Evolutionary conservation across 257 asterid genomes (phyloP), one percentile per base, ranked within the genome.

Genomic region (Solanum virginianum): DNA sequence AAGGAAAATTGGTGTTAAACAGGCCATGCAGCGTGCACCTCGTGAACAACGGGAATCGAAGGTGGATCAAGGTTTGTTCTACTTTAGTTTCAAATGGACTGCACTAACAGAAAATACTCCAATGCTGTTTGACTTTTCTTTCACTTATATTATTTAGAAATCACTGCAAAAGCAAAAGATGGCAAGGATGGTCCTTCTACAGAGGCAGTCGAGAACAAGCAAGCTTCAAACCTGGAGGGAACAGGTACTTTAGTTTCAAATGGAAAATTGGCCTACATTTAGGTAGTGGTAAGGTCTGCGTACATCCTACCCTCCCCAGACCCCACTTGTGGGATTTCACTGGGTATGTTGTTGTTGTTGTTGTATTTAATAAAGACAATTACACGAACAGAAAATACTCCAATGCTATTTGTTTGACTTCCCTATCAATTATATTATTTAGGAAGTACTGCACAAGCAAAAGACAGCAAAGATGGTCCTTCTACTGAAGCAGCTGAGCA

Each of bases 1-100:
- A 85, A 88, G 98, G 86, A 95, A 93, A 86, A 87, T 97, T 83
- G 92, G 92, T 10, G 99, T 92, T 75, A 94, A 95, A 88, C 98
- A 89, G 84, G 99, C 99, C 80, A 87, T 80, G 70, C 98, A 94
- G 53, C 98, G 98, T 80, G 94, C 97, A 53, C 87, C 99, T 16
- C 97, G 93, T 66, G 98, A 95, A 86, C 94, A 95, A 75, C 96
- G 98, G 36, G 92, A 92, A 65, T 80, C 90, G 3, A 93, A 93
- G 87, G 92, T 79, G 86, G 91, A 86, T 90, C 90, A 90, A 94
- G 98, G 99, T 95, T 81, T 82, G 71, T 84, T 72, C 32, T 45
- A 41, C 81, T 24, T 53, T 49, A 29, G 11, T 18, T 18, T 47
- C 55, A 41, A 45, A 72, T 72, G 80, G 80, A 29, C 57, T 29